Evolutionary conservation across 2,329 filamentous ascomycete genomes (phyloP).

Genomic region (Diplodia sapinea): DNA sequence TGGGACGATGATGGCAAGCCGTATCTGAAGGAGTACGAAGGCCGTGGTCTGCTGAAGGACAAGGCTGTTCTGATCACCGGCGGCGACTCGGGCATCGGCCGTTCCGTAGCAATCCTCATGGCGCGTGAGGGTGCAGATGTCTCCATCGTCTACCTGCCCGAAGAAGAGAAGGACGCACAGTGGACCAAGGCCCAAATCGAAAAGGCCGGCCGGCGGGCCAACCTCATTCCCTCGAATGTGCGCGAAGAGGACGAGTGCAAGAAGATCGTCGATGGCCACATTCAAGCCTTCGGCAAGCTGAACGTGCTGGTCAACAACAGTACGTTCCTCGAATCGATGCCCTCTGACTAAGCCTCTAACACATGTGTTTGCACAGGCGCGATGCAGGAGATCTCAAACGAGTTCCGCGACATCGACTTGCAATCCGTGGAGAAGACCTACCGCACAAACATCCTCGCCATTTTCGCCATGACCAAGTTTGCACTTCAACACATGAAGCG

Average conservation of each 20-base stretch:
- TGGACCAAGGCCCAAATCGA: constrained; percentile 61
- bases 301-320: constrained; percentile 63
- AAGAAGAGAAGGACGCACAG: constrained; percentile 63
- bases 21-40: constrained; percentile 42
- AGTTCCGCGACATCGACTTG: constrained; percentile 62
- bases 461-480: constrained; percentile 31
- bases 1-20: constrained; percentile 42
- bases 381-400: constrained; percentile 61
- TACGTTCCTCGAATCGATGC: not conserved
- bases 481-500: constrained; percentile 33
- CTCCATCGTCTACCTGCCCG: constrained; percentile 61
- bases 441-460: constrained; percentile 39
- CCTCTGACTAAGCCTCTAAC: not conserved
- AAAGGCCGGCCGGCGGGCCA: constrained; percentile 55
- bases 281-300: constrained; percentile 52
- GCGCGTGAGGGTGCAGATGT: constrained; percentile 64
- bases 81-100: constrained; percentile 40
- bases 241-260: constrained; percentile 59
- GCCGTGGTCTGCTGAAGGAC: constrained; percentile 41
- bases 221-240: constrained; percentile 57
- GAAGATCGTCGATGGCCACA: constrained; percentile 59
- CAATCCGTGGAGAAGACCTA: constrained; percentile 63
- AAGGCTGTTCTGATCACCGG: constrained; percentile 42
- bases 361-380: constrained; percentile 47
- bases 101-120: constrained; percentile 61